A percentile compares a stretch with the other conserved stretches of the same genome.
phyloP scores from a whole-genome alignment of 106 monocot species.

The Gastrodia elata region DNA sequence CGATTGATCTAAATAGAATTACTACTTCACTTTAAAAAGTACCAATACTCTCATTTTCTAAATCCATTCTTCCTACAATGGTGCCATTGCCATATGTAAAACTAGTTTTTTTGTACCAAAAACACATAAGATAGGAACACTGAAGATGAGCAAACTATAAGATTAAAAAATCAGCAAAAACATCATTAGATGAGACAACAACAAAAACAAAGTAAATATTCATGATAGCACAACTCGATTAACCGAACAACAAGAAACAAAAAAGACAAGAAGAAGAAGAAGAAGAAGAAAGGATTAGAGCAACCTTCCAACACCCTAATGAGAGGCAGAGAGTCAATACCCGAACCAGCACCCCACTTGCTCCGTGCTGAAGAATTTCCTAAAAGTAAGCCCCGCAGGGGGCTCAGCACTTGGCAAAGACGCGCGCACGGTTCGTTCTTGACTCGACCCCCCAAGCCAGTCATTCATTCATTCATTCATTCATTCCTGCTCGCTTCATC shows the following conservation, averaged over 20 bases:
- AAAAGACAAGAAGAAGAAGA: neutral
- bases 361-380: constrained; percentile 38
- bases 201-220: neutral
- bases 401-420: constrained; percentile 29
- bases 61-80: too few species aligned
- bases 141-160: too few species aligned
- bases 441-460: constrained; percentile 38
- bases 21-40: too few species aligned
- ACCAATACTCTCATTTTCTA: too few species aligned
- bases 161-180: too few species aligned
- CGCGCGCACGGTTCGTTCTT: constrained; percentile 31
- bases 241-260: neutral
- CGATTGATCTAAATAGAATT: too few species aligned
- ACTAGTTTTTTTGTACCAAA: too few species aligned
- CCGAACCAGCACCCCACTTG: constrained; percentile 73
- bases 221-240: neutral
- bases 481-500: neutral
- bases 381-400: neutral
- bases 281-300: neutral
- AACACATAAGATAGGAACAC: too few species aligned
- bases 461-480: too few species aligned
- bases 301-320: too few species aligned
- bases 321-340: constrained; percentile 39
- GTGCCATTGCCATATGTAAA: too few species aligned
- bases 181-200: too few species aligned